Evolutionary conservation across 1,284 basidiomycete genomes (phyloP).

Genomic region (Ganoderma multipileum): DNA sequence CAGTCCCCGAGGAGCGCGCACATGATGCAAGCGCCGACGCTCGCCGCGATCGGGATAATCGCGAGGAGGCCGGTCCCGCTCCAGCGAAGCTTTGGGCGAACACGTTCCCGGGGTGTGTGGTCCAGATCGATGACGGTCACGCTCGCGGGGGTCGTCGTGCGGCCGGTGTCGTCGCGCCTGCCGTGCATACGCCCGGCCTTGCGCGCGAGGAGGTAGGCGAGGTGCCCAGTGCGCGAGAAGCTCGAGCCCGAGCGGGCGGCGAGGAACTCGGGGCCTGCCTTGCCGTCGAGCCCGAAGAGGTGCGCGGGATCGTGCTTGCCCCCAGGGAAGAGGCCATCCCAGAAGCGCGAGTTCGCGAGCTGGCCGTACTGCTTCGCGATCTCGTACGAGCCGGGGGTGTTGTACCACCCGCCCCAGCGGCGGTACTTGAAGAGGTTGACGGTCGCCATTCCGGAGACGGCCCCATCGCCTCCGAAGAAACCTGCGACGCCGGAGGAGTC

Average conservation of each 20-base stretch:
- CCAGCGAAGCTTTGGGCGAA: not conserved
- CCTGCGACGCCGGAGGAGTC: conserved; percentile 21
- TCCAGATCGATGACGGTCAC: conserved; percentile 9
- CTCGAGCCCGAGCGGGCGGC: conserved; percentile 12
- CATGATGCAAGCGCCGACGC: conserved; percentile 6
- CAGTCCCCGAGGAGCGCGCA: conserved; percentile 17
- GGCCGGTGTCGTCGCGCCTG: not conserved
- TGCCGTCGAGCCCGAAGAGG: conserved; percentile 15
- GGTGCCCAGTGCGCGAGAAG: conserved; percentile 9
- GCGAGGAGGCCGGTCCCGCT: conserved; percentile 10
- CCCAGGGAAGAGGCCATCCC: conserved; percentile 21
- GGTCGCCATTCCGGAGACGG: conserved; percentile 17
- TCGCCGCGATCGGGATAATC: conserved; percentile 9
- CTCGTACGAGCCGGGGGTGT: conserved; percentile 18
- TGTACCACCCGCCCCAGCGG: conserved; percentile 22
- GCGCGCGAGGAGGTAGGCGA: conserved; percentile 9
- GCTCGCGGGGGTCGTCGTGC: not conserved
- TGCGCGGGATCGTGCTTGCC: conserved; percentile 10
- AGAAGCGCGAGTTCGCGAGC: conserved; percentile 13
- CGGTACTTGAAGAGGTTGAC: conserved; percentile 16
- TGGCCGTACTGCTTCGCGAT: conserved; percentile 16
- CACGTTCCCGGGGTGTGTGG: not conserved
- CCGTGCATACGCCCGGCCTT: not conserved
- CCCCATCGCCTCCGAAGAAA: conserved; percentile 20
- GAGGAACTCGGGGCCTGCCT: conserved; percentile 11